Evolutionary conservation across 306 rosid genomes (phyloP), one percentile per base, ranked within the genome.

Genomic region (Fragaria ananassa): DNA sequence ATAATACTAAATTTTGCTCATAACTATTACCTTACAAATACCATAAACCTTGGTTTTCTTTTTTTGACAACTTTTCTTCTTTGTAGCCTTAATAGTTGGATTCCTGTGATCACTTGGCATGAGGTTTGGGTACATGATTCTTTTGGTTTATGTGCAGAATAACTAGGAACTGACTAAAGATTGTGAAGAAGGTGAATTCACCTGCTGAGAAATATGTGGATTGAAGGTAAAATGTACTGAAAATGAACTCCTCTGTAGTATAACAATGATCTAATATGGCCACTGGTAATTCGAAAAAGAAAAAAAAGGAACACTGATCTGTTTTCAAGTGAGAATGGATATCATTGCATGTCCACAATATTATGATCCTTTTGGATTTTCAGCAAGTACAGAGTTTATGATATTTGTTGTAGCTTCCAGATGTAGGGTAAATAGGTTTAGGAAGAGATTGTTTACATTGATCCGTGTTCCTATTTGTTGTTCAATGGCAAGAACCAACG

Each of bases 101-200:
- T 61, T 29, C 34, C 23, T 4, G 12, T 69, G 17, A 19, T 62
- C 46, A n/a, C 14, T 13, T 27, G 4, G 57, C 5, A 4, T n/a
- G 23, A 68, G 58, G 39, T 51, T 27, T 12, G 27, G 71, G 72
- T 77, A 68, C 75, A 35, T 66, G 63, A 82, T 67, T 6, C 31
- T 46, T 57, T 56, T 77, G 72, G 68, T 72, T 67, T 41, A 47
- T 75, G 39, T 89, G 88, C 93, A 92, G 97, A 81, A 80, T 85
- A 83, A 91, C 92, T 85, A 81, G 86, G 93, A 83, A 83, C 87
- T 86, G 85, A 85, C 86, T 78, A 72, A 75, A 37, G 82, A 81
- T 85, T 79, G 83, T 79, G 87, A 83, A 39, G 88, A 90, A 77
- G 96, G 97, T 88, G 93, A 83, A 84, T 87, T 87, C 87, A 84